Conservation (phyloP, 129 eudicot genomes). For the Centaurea solstitialis region DNA sequence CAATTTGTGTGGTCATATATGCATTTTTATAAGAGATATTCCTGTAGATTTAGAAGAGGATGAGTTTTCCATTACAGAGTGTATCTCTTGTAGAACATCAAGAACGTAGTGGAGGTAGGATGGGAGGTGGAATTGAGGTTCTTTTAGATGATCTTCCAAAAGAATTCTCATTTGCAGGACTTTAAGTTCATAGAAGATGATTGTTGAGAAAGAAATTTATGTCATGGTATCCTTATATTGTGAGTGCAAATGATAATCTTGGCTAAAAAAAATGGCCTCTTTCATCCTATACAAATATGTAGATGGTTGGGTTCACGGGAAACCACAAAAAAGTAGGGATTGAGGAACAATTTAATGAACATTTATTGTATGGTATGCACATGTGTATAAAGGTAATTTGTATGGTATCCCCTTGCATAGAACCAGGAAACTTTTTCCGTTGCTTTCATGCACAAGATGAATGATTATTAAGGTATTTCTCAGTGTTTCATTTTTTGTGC, state of each 20-base stretch:
- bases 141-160: neutral
- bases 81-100: no score
- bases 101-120: no score
- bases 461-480: no score
- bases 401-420: no score
- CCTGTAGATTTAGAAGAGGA: neutral
- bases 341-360: no score
- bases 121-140: constrained; percentile 3
- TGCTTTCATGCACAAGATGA: no score
- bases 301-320: no score
- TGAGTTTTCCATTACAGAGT: neutral
- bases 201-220: neutral
- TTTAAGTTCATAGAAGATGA: neutral
- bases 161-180: neutral
- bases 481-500: no score
- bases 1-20: neutral
- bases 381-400: no score
- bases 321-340: no score
- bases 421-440: no score
- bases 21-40: neutral
- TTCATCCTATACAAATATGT: neutral
- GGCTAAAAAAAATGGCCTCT: neutral
- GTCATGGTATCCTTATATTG: neutral
- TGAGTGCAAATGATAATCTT: neutral
- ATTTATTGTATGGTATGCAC: no score